Percentiles rank a stretch among this genome's conserved stretches.
phyloP scores from a whole-genome alignment of 2,329 filamentous ascomycete genomes.

The Lasiodiplodia gonubiensis region DNA sequence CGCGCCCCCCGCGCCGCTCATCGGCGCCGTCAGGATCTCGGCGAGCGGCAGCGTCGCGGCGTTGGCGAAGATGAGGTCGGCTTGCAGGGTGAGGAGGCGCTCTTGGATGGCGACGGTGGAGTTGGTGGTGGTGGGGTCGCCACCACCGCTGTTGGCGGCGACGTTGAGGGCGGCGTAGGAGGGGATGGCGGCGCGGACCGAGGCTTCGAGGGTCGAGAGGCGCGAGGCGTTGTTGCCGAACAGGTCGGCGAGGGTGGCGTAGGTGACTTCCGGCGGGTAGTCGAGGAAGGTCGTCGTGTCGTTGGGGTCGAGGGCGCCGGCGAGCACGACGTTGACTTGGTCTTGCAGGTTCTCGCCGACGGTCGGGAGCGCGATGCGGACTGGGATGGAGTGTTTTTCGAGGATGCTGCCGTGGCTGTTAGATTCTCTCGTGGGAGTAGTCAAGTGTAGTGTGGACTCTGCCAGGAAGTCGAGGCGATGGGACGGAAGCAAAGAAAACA shows the following conservation, averaged over 20 bases:
- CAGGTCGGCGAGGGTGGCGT: slow-evolving; percentile 43
- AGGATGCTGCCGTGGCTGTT: slow-evolving; percentile 30
- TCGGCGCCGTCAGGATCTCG: slow-evolving; percentile 53
- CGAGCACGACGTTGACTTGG: slow-evolving; percentile 37
- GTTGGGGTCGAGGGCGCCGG: slow-evolving; percentile 32
- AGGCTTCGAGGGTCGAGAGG: slow-evolving; percentile 35
- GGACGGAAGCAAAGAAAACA: not conserved
- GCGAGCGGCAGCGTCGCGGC: slow-evolving; percentile 48
- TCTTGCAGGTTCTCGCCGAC: slow-evolving; percentile 46
- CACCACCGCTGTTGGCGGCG: slow-evolving; percentile 31
- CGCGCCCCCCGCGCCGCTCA: slow-evolving; percentile 31
- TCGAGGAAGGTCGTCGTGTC: slow-evolving; percentile 44
- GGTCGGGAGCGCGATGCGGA: slow-evolving; percentile 34
- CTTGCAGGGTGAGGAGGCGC: slow-evolving; percentile 52
- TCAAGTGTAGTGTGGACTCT: not conserved
- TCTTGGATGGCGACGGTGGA: slow-evolving; percentile 43
- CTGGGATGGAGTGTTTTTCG: slow-evolving; percentile 31
- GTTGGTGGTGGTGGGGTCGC: slow-evolving; percentile 31
- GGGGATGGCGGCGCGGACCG: slow-evolving; percentile 37
- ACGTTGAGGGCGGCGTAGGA: slow-evolving; percentile 38
- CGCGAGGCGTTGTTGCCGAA: slow-evolving; percentile 39
- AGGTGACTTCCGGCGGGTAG: slow-evolving; percentile 46
- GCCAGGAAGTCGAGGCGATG: not conserved
- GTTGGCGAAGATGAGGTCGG: slow-evolving; percentile 56
- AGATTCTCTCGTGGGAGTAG: not conserved